Conservation (phyloP, 345 rosid species). For the Citrus glauca region DNA sequence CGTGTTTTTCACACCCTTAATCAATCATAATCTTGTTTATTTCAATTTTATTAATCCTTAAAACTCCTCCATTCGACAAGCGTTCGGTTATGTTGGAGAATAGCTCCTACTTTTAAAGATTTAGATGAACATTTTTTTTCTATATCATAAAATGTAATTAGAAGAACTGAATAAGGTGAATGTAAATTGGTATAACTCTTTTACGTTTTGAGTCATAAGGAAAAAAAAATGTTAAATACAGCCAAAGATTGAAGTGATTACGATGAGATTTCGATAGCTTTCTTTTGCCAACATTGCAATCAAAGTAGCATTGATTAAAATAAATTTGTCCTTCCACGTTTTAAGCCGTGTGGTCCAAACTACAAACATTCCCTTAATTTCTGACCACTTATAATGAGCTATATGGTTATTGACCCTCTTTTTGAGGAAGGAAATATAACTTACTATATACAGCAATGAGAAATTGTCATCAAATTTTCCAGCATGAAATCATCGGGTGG, state of each 20-base stretch:
- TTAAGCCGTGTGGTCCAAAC: no score
- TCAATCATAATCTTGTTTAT: not conserved
- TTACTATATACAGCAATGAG: not conserved
- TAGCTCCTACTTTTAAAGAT: no score
- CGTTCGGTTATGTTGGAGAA: no score
- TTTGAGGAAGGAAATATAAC: not conserved
- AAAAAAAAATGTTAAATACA: no score
- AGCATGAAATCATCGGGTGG: not conserved
- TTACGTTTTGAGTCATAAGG: not conserved
- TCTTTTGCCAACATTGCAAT: not conserved
- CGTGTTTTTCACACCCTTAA: not conserved
- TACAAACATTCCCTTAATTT: not conserved
- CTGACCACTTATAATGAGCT: not conserved
- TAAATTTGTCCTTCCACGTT: no score
- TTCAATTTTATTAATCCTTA: not conserved
- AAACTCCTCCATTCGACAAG: not conserved
- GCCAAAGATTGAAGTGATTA: not conserved
- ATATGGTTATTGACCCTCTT: not conserved
- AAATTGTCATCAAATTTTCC: conserved; percentile 1
- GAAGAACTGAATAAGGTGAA: no score
- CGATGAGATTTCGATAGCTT: not conserved
- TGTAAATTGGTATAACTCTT: not conserved
- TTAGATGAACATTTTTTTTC: not conserved
- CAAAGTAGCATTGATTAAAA: not conserved
- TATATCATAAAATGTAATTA: no score